Percentiles rank a stretch among this genome's conserved stretches.
These are phyloP conservation scores for Cadophora gregata DNA, from an alignment of 2,329 filamentous ascomycete species.

Conservation along the genomic window DNA sequence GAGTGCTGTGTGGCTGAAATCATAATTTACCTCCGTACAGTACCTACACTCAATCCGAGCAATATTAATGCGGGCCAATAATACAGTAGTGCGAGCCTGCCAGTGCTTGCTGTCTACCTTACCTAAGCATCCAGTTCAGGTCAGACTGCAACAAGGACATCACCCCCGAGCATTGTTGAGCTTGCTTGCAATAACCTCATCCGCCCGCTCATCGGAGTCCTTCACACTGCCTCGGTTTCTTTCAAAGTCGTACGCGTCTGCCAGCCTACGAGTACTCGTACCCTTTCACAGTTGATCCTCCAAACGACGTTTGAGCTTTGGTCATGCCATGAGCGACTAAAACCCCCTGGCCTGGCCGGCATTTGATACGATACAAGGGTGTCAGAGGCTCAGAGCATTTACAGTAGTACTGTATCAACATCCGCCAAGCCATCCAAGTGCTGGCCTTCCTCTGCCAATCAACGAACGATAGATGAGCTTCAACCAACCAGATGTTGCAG, in stretches of 20 bases:
- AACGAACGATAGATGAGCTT: not conserved
- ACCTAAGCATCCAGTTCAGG: not conserved
- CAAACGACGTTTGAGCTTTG: constrained; percentile 5
- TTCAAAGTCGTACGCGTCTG: not conserved
- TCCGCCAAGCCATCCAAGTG: constrained; percentile 5
- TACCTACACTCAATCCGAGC: not conserved
- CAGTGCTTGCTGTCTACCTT: not conserved
- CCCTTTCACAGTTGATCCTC: not conserved
- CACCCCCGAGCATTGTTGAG: too few relatives aligned
- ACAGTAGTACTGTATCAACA: too few relatives aligned
- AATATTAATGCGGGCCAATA: too few relatives aligned
- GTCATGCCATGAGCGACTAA: constrained; percentile 15
- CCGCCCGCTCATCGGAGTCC: too few relatives aligned
- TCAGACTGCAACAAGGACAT: not conserved
- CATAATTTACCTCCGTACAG: too few relatives aligned
- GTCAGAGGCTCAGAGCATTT: constrained; percentile 15
- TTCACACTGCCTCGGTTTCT: not conserved
- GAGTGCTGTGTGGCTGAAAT: not conserved
- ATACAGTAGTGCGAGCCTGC: not conserved
- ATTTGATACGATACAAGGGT: constrained; percentile 21
- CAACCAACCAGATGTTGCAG: constrained; percentile 5
- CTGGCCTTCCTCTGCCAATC: not conserved
- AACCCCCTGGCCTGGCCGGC: constrained; percentile 13
- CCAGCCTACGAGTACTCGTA: too few relatives aligned
- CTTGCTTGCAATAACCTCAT: too few relatives aligned